Conservation (phyloP, 208 protist genomes). For the Naegleria fowleri region DNA sequence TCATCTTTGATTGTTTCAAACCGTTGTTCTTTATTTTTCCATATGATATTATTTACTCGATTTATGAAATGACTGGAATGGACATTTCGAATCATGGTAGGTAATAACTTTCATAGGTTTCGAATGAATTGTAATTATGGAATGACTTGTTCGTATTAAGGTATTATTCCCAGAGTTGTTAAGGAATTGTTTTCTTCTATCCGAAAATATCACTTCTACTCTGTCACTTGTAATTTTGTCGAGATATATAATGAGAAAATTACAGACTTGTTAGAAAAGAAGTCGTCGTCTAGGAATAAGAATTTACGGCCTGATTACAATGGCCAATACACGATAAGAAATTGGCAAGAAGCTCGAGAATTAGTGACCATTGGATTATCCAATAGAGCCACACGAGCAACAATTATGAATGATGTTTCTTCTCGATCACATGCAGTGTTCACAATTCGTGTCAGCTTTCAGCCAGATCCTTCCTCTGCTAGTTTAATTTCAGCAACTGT, state of each 20-base stretch:
- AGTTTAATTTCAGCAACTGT: background rate
- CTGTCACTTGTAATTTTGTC: constrained; percentile 65
- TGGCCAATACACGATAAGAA: constrained; percentile 40
- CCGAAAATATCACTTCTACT: background rate
- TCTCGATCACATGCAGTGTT: constrained; percentile 81
- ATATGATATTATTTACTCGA: background rate
- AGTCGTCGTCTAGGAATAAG: background rate
- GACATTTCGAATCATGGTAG: constrained; percentile 32
- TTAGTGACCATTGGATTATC: constrained; percentile 73
- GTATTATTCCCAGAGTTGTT: constrained; percentile 44
- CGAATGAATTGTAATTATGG: no score
- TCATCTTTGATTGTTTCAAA: background rate
- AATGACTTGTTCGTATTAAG: background rate
- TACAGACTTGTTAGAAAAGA: constrained; percentile 55
- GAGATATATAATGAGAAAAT: constrained; percentile 84
- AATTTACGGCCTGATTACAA: background rate
- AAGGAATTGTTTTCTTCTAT: constrained; percentile 40
- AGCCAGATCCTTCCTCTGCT: background rate
- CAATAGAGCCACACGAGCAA: constrained; percentile 70
- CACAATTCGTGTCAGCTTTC: constrained; percentile 63
- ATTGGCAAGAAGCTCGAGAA: constrained; percentile 59
- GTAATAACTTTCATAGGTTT: no score
- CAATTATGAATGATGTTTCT: constrained; percentile 77
- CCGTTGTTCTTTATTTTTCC: background rate
- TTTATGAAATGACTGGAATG: background rate